These are phyloP conservation scores for Venturia oleaginea DNA, from an alignment of 2,329 filamentous ascomycete species.

Conservation along the genomic window DNA sequence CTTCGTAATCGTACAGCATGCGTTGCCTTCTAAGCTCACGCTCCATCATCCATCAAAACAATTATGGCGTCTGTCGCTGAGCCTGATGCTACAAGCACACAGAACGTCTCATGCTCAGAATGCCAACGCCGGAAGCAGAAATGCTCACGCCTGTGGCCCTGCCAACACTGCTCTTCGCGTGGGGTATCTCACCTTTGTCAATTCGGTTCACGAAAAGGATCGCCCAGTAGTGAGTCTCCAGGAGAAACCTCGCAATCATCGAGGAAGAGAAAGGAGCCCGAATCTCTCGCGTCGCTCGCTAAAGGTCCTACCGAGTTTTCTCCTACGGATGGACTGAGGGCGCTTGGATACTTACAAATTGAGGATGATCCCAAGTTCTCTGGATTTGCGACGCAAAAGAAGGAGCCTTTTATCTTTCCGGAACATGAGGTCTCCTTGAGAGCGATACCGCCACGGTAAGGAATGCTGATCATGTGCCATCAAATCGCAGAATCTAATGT, in stretches of 20 bases:
- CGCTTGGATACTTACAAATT: constrained; percentile 29
- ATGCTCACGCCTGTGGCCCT: constrained; percentile 43
- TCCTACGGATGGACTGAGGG: constrained; percentile 23
- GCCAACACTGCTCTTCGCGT: constrained; percentile 41
- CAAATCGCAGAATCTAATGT: constrained; percentile 20
- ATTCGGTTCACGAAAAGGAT: constrained; percentile 30
- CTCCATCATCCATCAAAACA: background rate
- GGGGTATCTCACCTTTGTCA: constrained; percentile 41
- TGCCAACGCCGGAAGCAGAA: constrained; percentile 45
- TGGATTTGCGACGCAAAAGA: constrained; percentile 12
- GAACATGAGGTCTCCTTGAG: background rate
- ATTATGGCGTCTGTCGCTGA: background rate
- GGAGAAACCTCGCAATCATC: background rate
- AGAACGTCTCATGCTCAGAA: constrained; percentile 34
- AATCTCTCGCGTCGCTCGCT: constrained; percentile 20
- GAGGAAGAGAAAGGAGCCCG: constrained; percentile 11
- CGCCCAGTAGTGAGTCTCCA: background rate
- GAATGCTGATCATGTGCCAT: constrained; percentile 16
- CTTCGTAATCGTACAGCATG: too few relatives aligned
- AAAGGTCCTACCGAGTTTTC: constrained; percentile 16
- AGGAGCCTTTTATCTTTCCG: constrained; percentile 4
- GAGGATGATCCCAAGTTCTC: constrained; percentile 25
- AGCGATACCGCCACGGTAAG: background rate
- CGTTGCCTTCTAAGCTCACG: too few relatives aligned
- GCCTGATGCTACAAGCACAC: background rate